Percentiles rank a stretch among this genome's conserved stretches.
phyloP scores from a whole-genome alignment of 306 rosid genomes.

The Spatholobus suberectus region DNA sequence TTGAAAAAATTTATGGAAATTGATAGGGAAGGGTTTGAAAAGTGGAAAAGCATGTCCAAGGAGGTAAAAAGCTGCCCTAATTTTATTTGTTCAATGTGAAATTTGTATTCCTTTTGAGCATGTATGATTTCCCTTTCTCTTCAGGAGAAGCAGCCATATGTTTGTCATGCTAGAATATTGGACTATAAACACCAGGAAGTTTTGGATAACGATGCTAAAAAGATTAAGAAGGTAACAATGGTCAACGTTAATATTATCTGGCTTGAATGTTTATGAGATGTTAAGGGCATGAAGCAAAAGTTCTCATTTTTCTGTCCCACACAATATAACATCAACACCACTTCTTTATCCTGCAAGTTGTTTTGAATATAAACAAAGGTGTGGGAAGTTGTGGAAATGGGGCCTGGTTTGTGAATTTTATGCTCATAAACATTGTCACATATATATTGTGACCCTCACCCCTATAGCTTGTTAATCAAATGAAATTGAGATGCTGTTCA shows the following conservation, averaged over 20 bases:
- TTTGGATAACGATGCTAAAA: conserved; percentile 48
- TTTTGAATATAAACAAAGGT: no score
- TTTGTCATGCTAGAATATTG: conserved; percentile 44
- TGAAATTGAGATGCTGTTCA: background rate
- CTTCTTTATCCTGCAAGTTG: no score
- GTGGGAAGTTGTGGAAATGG: background rate
- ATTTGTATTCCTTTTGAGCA: background rate
- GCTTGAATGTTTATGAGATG: no score
- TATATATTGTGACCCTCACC: background rate
- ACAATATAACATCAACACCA: no score
- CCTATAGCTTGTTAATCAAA: background rate
- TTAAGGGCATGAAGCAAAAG: no score
- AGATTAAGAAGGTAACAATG: conserved; percentile 52
- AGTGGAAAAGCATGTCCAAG: conserved; percentile 61
- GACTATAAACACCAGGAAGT: conserved; percentile 42
- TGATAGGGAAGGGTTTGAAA: conserved; percentile 59
- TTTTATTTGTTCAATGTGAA: background rate
- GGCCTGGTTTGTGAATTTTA: background rate
- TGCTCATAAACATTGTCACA: background rate
- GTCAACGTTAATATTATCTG: no score
- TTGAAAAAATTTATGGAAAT: conserved; percentile 32
- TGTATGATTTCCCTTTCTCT: conserved; percentile 7
- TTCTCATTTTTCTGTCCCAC: no score
- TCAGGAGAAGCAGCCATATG: conserved; percentile 62
- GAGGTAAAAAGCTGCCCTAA: conserved; percentile 46